These are phyloP conservation scores for Penicillium riverlandense DNA, from an alignment of 495 filamentous ascomycete species.

Conservation along the genomic window DNA sequence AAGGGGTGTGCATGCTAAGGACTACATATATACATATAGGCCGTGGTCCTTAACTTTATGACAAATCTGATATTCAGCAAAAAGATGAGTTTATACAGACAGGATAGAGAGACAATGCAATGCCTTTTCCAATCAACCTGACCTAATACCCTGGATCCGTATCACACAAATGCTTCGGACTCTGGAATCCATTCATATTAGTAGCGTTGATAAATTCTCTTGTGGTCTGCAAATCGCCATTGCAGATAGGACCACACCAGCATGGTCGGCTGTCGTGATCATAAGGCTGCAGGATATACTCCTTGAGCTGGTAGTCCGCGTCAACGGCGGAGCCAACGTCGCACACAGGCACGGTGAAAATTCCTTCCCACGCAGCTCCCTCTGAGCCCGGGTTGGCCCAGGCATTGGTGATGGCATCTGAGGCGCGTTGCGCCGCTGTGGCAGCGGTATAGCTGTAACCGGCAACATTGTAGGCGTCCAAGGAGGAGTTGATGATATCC, in stretches of 20 bases:
- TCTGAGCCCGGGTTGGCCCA: too few relatives aligned
- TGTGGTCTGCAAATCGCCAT: conserved; percentile 9
- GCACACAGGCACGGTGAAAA: conserved; percentile 22
- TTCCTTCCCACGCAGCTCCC: conserved; percentile 21
- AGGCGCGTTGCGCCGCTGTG: conserved; percentile 7
- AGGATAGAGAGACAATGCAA: too few relatives aligned
- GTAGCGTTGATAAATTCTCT: conserved; percentile 15
- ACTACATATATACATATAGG: too few relatives aligned
- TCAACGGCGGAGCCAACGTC: conserved; percentile 13
- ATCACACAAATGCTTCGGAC: too few relatives aligned
- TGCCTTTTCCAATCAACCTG: too few relatives aligned
- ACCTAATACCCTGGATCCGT: too few relatives aligned
- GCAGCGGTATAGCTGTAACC: conserved; percentile 12
- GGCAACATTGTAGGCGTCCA: conserved; percentile 17
- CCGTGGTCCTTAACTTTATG: too few relatives aligned
- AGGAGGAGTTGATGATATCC: conserved; percentile 20
- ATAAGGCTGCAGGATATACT: conserved; percentile 19
- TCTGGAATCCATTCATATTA: neutral
- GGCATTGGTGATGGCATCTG: conserved; percentile 7
- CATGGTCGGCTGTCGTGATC: conserved; percentile 15
- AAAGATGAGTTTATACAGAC: too few relatives aligned
- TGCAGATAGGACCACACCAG: conserved; percentile 20
- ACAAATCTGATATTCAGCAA: too few relatives aligned
- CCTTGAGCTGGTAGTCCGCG: conserved; percentile 3
- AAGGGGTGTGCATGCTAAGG: too few relatives aligned